Evolutionary conservation across 2,329 filamentous ascomycete genomes (phyloP).

Genomic region (Claviceps sp.): DNA sequence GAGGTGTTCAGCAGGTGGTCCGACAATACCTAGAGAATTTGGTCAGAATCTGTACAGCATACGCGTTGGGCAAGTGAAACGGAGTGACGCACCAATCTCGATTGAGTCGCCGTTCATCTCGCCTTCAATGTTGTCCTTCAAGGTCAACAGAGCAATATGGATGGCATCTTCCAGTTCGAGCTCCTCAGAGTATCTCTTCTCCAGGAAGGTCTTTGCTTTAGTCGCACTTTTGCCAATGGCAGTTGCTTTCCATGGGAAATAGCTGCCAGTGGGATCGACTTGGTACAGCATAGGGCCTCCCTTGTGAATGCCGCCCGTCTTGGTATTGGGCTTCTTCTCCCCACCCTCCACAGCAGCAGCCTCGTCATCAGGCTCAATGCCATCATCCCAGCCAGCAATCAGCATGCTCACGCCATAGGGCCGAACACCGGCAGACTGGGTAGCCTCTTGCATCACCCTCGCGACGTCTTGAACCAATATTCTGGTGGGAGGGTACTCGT

Average conservation of each 20-base stretch:
- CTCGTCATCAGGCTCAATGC: conserved; percentile 73
- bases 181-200: conserved; percentile 97
- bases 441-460: conserved; percentile 96
- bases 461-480: conserved; percentile 99
- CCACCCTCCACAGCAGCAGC: conserved; percentile 43
- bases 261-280: conserved; percentile 96
- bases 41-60: neutral
- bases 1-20: conserved; percentile 83
- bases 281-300: conserved; percentile 96
- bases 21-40: conserved; percentile 63
- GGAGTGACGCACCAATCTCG: conserved; percentile 63
- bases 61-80: neutral
- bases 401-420: conserved; percentile 94
- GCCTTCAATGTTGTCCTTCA: conserved; percentile 98
- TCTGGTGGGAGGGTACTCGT: conserved; percentile 98
- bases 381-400: conserved; percentile 96
- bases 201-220: conserved; percentile 95
- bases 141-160: conserved; percentile 89
- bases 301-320: conserved; percentile 92
- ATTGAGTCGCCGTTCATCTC: conserved; percentile 99
- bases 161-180: conserved; percentile 96
- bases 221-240: conserved; percentile 98
- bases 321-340: conserved; percentile 64
- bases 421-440: conserved; percentile 91
- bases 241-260: conserved; percentile 99